Evolutionary conservation across 1,284 basidiomycete species (phyloP).

Genomic region (Rhodofomes roseus): DNA sequence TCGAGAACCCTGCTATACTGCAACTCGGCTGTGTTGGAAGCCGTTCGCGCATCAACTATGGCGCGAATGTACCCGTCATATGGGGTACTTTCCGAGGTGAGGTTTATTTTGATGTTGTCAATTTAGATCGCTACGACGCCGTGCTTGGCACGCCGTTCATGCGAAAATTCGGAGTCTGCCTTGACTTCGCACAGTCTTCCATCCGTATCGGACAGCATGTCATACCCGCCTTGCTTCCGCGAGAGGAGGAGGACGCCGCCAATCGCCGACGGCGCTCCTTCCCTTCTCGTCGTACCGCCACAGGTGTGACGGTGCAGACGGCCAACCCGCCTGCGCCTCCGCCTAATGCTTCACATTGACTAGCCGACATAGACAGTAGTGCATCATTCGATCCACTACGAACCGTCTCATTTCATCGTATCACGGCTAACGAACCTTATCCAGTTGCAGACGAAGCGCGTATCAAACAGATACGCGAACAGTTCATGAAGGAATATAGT

Average conservation of each 20-base stretch:
- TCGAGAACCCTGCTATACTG: slow-evolving; percentile 19
- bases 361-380: neutral
- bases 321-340: neutral
- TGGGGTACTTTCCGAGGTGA: neutral
- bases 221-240: neutral
- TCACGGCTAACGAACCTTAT: neutral
- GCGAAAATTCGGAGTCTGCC: slow-evolving; percentile 8
- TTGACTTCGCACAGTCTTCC: slow-evolving; percentile 17
- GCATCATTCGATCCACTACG: neutral
- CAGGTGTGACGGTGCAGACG: neutral
- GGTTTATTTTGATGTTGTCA: slow-evolving; percentile 26
- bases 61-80: slow-evolving; percentile 1
- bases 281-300: neutral
- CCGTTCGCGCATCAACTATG: slow-evolving; percentile 20
- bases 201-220: neutral
- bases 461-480: neutral
- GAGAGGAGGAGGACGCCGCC: neutral
- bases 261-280: neutral
- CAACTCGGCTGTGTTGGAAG: slow-evolving; percentile 25
- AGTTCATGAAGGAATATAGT: neutral
- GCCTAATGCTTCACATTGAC: neutral
- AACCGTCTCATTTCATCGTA: neutral
- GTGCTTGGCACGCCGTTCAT: slow-evolving; percentile 30
- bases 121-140: slow-evolving; percentile 28
- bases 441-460: neutral